Conservation (phyloP, 2,329 filamentous ascomycete species). For the Exserohilum turcica region DNA sequence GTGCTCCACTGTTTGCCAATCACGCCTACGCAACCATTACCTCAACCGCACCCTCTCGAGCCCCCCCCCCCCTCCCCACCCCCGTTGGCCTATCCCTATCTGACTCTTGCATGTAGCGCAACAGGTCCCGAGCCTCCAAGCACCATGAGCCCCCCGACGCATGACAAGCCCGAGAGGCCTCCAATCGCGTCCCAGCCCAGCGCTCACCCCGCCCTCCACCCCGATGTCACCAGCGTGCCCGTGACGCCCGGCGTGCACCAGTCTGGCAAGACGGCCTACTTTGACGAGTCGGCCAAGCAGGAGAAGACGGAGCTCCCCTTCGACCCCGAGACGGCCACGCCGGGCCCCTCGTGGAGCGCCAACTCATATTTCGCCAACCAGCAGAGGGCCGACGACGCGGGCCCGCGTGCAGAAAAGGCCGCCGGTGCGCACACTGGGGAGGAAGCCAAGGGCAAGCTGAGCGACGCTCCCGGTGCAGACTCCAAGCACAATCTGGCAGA, state of each 20-base stretch:
- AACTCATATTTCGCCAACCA: slow-evolving; percentile 45
- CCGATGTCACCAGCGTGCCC: slow-evolving; percentile 47
- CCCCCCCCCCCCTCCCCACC: neutral
- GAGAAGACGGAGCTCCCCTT: slow-evolving; percentile 30
- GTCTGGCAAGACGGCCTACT: slow-evolving; percentile 47
- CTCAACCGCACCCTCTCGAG: slow-evolving; percentile 6
- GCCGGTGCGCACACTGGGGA: slow-evolving; percentile 54
- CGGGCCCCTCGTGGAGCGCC: slow-evolving; percentile 45
- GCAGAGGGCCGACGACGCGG: slow-evolving; percentile 20
- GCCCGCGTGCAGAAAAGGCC: slow-evolving; percentile 50
- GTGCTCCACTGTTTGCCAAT: slow-evolving; percentile 11
- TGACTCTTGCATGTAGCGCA: slow-evolving; percentile 32
- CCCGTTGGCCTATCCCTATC: slow-evolving; percentile 11
- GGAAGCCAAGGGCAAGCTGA: slow-evolving; percentile 60
- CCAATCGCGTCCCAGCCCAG: slow-evolving; percentile 34
- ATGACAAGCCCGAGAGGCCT: slow-evolving; percentile 20
- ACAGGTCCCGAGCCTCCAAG: slow-evolving; percentile 14
- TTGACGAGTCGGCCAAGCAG: slow-evolving; percentile 29
- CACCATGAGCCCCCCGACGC: slow-evolving; percentile 36
- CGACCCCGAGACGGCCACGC: slow-evolving; percentile 36
- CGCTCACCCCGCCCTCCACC: slow-evolving; percentile 49
- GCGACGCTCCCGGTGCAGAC: slow-evolving; percentile 47
- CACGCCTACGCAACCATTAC: slow-evolving; percentile 1
- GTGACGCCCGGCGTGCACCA: slow-evolving; percentile 51
- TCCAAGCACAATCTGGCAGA: slow-evolving; percentile 52